These are phyloP conservation scores for Diaporthe batatas DNA, from an alignment of 2,329 filamentous ascomycete genomes.

Conservation along the genomic window DNA sequence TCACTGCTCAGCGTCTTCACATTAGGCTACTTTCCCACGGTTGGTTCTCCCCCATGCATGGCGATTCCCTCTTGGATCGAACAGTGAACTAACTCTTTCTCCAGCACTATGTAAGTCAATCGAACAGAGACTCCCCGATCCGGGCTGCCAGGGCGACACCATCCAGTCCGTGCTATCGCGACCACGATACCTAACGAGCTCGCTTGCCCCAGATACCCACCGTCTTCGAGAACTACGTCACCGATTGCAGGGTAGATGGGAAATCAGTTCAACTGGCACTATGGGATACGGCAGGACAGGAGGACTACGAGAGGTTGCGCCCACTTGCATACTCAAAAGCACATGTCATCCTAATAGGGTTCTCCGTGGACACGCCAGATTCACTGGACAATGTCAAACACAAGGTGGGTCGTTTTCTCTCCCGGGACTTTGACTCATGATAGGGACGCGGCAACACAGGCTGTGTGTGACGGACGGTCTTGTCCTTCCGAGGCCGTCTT, in stretches of 20 bases:
- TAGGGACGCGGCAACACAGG: background rate
- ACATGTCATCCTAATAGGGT: slow-evolving; percentile 96
- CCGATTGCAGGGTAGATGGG: slow-evolving; percentile 97
- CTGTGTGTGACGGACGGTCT: slow-evolving; percentile 33
- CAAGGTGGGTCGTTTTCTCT: slow-evolving; percentile 73
- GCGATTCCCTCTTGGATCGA: slow-evolving; percentile 28
- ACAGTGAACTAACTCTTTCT: slow-evolving; percentile 48
- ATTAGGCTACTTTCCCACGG: slow-evolving; percentile 96
- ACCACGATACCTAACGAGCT: slow-evolving; percentile 36
- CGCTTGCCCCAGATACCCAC: slow-evolving; percentile 79
- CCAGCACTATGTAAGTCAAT: slow-evolving; percentile 70
- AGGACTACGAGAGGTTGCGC: slow-evolving; percentile 96
- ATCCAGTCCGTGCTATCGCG: background rate
- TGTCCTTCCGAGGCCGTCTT: slow-evolving; percentile 23
- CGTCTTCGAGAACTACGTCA: slow-evolving; percentile 99
- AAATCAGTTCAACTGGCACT: slow-evolving; percentile 98
- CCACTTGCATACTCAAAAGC: slow-evolving; percentile 97
- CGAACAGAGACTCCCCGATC: slow-evolving; percentile 39
- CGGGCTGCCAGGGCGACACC: slow-evolving; percentile 30
- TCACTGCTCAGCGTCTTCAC: slow-evolving; percentile 98
- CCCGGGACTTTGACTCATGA: background rate
- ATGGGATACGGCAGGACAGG: slow-evolving; percentile 99
- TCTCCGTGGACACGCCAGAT: slow-evolving; percentile 94
- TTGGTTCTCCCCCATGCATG: slow-evolving; percentile 63
- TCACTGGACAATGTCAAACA: slow-evolving; percentile 98